Conservation (phyloP, 2,329 filamentous ascomycete genomes). For the Penicillium sp. region DNA sequence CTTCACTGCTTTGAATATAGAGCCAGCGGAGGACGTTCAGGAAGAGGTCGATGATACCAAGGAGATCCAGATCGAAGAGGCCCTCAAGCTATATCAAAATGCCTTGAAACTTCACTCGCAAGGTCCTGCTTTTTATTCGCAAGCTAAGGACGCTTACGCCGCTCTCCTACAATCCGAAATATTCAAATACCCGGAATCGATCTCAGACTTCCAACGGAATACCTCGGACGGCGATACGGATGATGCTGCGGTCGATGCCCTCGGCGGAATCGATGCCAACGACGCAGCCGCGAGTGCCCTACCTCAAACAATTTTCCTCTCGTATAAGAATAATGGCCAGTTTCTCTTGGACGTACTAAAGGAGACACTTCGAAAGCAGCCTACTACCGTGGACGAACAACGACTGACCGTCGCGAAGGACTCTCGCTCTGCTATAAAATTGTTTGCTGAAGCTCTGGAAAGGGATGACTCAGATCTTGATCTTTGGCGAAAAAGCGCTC, state of each 20-base stretch:
- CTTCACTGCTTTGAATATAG: constrained; percentile 89
- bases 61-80: constrained; percentile 95
- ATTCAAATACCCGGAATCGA: constrained; percentile 83
- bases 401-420: constrained; percentile 30
- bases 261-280: constrained; percentile 56
- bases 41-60: constrained; percentile 93
- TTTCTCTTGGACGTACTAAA: constrained; percentile 76
- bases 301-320: constrained; percentile 84
- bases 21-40: constrained; percentile 83
- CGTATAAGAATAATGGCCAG: constrained; percentile 93
- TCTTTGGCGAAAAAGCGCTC: constrained; percentile 59
- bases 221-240: constrained; percentile 43
- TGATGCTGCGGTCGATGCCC: constrained; percentile 23
- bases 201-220: constrained; percentile 76
- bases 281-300: constrained; percentile 77
- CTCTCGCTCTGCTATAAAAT: constrained; percentile 43
- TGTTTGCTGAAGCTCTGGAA: constrained; percentile 60
- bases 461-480: constrained; percentile 63
- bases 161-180: constrained; percentile 87
- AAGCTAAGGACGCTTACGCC: constrained; percentile 77
- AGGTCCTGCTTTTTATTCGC: constrained; percentile 68
- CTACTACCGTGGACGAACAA: constrained; percentile 6
- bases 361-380: constrained; percentile 38
- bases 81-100: constrained; percentile 87
- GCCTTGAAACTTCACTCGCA: constrained; percentile 89